These are phyloP conservation scores for Osmanthus fragrans DNA, from an alignment of 257 asterid genomes.

Conservation along the genomic window DNA sequence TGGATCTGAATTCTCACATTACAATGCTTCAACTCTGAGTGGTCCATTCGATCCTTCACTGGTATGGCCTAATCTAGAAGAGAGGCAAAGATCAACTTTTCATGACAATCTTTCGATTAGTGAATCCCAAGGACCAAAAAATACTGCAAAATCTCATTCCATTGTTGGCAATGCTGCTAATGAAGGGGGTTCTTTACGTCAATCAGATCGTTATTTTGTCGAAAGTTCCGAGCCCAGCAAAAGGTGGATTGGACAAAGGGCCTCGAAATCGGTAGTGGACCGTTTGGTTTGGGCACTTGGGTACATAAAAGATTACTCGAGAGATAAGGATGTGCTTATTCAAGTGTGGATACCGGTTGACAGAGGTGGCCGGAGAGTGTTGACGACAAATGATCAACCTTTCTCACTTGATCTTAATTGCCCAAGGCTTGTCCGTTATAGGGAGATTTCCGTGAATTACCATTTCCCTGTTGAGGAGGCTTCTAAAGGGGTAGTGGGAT, in stretches of 20 bases:
- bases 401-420: slow-evolving; percentile 61
- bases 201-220: slow-evolving; percentile 27
- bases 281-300: slow-evolving; percentile 64
- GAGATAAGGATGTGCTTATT: slow-evolving; percentile 59
- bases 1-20: slow-evolving; percentile 58
- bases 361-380: slow-evolving; percentile 62
- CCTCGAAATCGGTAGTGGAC: slow-evolving; percentile 64
- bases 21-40: slow-evolving; percentile 39
- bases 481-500: slow-evolving; percentile 56
- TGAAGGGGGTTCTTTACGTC: slow-evolving; percentile 25
- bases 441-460: slow-evolving; percentile 68
- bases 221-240: slow-evolving; percentile 42
- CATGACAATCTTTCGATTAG: slow-evolving; percentile 55
- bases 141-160: slow-evolving; percentile 28
- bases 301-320: slow-evolving; percentile 52
- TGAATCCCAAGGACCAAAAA: slow-evolving; percentile 38
- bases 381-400: slow-evolving; percentile 67
- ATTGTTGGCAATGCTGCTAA: slow-evolving; percentile 31
- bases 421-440: slow-evolving; percentile 69
- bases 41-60: slow-evolving; percentile 66
- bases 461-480: slow-evolving; percentile 74
- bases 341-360: slow-evolving; percentile 90
- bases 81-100: slow-evolving; percentile 50
- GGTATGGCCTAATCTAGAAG: slow-evolving; percentile 59
- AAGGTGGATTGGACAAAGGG: slow-evolving; percentile 64